Conservation (phyloP, 331 rosid genomes). For the Telfairia occidentalis region DNA sequence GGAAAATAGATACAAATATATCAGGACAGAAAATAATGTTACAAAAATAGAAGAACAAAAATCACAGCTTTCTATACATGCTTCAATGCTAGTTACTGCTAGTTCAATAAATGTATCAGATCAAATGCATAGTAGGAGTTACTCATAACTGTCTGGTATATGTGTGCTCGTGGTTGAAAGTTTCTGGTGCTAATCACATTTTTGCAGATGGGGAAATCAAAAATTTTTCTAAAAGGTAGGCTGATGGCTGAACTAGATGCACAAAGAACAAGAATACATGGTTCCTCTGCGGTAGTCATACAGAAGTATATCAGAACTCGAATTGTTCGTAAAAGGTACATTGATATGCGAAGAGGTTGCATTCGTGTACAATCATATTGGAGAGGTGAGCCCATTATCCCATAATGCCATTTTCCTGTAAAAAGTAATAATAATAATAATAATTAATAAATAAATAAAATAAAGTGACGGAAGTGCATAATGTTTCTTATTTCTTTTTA, state of each 20-base stretch:
- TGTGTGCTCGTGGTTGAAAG: conserved; percentile 11
- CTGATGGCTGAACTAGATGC: conserved; percentile 90
- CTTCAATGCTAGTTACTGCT: not conserved
- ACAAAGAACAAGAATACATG: conserved; percentile 34
- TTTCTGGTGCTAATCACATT: conserved; percentile 9
- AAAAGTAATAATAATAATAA: too few species aligned
- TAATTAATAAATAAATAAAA: not conserved
- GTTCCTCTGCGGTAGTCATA: conserved; percentile 40
- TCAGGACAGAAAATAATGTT: not conserved
- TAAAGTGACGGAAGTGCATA: not conserved
- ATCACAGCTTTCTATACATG: not conserved
- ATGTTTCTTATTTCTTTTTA: not conserved
- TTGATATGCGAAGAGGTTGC: conserved; percentile 32
- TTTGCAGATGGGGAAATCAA: conserved; percentile 66
- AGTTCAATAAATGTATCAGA: not conserved
- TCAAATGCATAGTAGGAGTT: not conserved
- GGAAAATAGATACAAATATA: not conserved
- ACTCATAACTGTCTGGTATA: not conserved
- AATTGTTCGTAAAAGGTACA: conserved; percentile 27
- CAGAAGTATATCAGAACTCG: conserved; percentile 38
- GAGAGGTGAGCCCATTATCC: conserved; percentile 46
- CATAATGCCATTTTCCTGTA: conserved; percentile 16
- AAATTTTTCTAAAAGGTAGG: conserved; percentile 71
- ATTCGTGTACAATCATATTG: conserved; percentile 49
- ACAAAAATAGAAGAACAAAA: not conserved